phyloP scores from a whole-genome alignment of 768 basidiomycete genomes.

The Sporobolomyces pararoseus region DNA sequence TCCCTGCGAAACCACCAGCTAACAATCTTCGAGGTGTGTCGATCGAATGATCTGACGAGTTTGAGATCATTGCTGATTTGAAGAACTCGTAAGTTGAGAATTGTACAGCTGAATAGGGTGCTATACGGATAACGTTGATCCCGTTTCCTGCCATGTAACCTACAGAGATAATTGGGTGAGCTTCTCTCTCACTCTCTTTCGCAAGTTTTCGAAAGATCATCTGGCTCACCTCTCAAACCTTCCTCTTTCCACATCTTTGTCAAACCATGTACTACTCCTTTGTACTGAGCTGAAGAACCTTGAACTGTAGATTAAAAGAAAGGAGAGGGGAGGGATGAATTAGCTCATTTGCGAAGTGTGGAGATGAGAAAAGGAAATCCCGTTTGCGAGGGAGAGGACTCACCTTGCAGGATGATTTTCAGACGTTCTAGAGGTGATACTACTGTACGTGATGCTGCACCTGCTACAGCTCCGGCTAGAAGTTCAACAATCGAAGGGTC shows the following conservation, averaged over 20 bases:
- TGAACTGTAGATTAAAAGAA: slow-evolving; percentile 52
- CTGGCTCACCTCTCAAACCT: slow-evolving; percentile 59
- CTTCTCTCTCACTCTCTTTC: too few relatives aligned
- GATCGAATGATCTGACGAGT: slow-evolving; percentile 64
- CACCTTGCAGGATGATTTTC: slow-evolving; percentile 77
- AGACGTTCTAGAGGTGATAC: slow-evolving; percentile 87
- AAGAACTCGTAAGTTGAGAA: slow-evolving; percentile 43
- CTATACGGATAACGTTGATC: slow-evolving; percentile 80
- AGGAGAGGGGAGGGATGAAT: neutral
- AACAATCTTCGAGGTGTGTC: slow-evolving; percentile 83
- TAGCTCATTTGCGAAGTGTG: neutral
- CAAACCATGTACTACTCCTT: slow-evolving; percentile 77
- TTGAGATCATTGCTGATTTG: slow-evolving; percentile 63
- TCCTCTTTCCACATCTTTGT: slow-evolving; percentile 90
- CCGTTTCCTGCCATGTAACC: slow-evolving; percentile 89
- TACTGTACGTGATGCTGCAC: slow-evolving; percentile 73
- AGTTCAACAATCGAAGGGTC: neutral
- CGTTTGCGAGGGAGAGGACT: slow-evolving; percentile 1
- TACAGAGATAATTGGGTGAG: slow-evolving; percentile 1
- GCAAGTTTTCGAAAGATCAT: too few relatives aligned
- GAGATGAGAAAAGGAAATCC: neutral
- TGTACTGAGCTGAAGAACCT: slow-evolving; percentile 62
- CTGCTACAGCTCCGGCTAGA: slow-evolving; percentile 49
- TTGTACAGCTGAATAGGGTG: slow-evolving; percentile 67
- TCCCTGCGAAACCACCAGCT: slow-evolving; percentile 86